Base-by-base conservation (phyloP, 2,329 filamentous ascomycete species). In the Botrytis aclada region DNA sequence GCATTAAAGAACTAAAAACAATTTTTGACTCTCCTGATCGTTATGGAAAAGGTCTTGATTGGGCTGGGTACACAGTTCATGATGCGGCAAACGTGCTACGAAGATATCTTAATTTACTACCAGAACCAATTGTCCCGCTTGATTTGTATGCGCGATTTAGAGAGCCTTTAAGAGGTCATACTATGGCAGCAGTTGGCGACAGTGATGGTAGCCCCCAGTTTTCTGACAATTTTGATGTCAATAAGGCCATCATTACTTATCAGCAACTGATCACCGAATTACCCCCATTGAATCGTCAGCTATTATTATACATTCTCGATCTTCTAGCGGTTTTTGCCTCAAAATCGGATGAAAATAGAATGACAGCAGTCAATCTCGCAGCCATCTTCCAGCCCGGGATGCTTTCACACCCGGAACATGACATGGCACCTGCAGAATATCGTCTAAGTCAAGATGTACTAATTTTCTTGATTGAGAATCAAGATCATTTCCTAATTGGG, bases 301-400 rank as follows among this genome's bases (percentile, higher is more conserved):
- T 99, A 2, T 88, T 99, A 22, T 89, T 99, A 34, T 99, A 99
- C 81, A 97, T 99, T 72, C 88, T 99, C 58, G 96, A 99, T 82
- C 86, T 99, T 20, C 89, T 99, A 37, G 96, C 96, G 2, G 96
- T 99, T 25, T 99, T 99, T 80, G 95, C 96, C 8, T 96, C 95
- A 77, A 99, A 99, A 83, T 93, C 95, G 0, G 95, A 98, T 77
- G 88, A 97, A 79, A 99, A 99, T 82, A 92, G 96, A 77, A 99
- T 99, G 95, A 97, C 92, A 22, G 95, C 95, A 7, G 91, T 93
- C 78, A 99, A 99, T 80, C 84, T 99, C 63, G 93, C 96, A 16
- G 95, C 96, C 72, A 99, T 99, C 80, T 99, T 99, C 81, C 96
- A 99, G 81, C 96, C 96, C 0, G 96, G 96, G 72, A 93, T 99